Base-by-base conservation (phyloP, 352 stramenopile species). In the Pythium dissotocum region DNA sequence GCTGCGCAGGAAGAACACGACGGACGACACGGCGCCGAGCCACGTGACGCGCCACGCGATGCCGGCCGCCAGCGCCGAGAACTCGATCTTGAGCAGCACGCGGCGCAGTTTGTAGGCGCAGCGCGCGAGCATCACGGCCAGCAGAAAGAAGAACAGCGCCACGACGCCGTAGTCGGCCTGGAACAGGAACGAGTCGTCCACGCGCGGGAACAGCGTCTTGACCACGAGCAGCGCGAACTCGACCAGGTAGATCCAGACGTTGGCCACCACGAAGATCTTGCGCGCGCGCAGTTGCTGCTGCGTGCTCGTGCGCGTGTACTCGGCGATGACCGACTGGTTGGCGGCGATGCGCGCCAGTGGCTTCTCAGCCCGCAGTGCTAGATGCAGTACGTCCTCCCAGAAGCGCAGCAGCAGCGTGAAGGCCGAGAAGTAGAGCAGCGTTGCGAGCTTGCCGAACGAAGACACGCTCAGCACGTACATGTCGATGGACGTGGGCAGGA, bases 191-290 rank as follows among this genome's bases (percentile, higher is more conserved):
- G 44, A 59, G 49, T 78, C 83, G 46, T 85, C 80, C 33, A 38
- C 33, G 40, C 81, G 54, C 5, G 83, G 83, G 58, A 91, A 91
- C 2, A 91, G 67, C 33, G 81, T 91, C 75, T 91, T 89, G 54
- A 89, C 68, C 58, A 88, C 78, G 6, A 93, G 70, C 59, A 93
- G 72, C 48, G 74, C 81, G 48, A 80, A 88, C 59, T 93, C 85
- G 14, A 91, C 73, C 16, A 93, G 65, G 69, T 93, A 91, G 59
- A 93, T 91, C 85, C 83, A 93, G 5, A 93, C 85, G 58, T 91
- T 93, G 54, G 82, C 84, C 24, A 93, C 83, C 3, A 93, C 69
- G 42, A 93, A 89, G n/a, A 91, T 69, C 64, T 85, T 90, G 8
- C 79, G 66, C 18, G 77, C 80, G 10, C 78, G 80, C 10, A 67